phyloP scores from a whole-genome alignment of 805 yeast species.

The Kurtzmaniella cleridarum region DNA sequence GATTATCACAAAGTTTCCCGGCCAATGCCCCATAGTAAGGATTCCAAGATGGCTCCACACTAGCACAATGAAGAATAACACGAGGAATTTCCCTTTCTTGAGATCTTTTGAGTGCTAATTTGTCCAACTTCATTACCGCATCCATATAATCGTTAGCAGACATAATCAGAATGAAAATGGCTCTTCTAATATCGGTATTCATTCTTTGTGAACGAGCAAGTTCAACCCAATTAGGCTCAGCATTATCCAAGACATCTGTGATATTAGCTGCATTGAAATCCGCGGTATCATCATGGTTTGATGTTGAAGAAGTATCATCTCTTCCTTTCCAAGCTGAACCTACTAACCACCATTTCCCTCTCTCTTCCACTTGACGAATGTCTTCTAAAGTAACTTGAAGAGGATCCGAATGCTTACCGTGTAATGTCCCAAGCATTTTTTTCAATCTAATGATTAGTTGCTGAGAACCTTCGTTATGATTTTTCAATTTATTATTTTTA shows the following conservation, averaged over 20 bases:
- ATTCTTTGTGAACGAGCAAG: constrained; percentile 82
- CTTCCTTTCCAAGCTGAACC: constrained; percentile 96
- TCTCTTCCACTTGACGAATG: constrained; percentile 65
- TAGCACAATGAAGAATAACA: constrained; percentile 80
- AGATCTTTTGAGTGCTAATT: constrained; percentile 65
- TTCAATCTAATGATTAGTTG: constrained; percentile 54
- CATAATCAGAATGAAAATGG: constrained; percentile 91
- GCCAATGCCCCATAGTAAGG: constrained; percentile 87
- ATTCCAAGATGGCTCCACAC: constrained; percentile 76
- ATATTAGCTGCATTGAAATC: constrained; percentile 41
- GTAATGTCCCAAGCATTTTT: constrained; percentile 49
- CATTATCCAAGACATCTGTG: constrained; percentile 58
- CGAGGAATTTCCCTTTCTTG: constrained; percentile 87
- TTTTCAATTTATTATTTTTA: constrained; percentile 76
- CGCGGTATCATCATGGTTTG: constrained; percentile 11
- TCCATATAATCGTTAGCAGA: constrained; percentile 90
- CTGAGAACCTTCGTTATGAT: constrained; percentile 45
- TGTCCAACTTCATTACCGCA: constrained; percentile 77
- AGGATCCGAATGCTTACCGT: constrained; percentile 57
- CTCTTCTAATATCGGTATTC: constrained; percentile 94
- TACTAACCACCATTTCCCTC: constrained; percentile 98
- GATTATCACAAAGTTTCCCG: constrained; percentile 67
- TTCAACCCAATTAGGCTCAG: constrained; percentile 84
- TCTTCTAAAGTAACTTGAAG: constrained; percentile 80
- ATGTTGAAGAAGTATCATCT: constrained; percentile 13